Evolutionary conservation across 495 filamentous ascomycete genomes (phyloP), one percentile per base, ranked within the genome.

Genomic region (Penicillium ochrochloron): DNA sequence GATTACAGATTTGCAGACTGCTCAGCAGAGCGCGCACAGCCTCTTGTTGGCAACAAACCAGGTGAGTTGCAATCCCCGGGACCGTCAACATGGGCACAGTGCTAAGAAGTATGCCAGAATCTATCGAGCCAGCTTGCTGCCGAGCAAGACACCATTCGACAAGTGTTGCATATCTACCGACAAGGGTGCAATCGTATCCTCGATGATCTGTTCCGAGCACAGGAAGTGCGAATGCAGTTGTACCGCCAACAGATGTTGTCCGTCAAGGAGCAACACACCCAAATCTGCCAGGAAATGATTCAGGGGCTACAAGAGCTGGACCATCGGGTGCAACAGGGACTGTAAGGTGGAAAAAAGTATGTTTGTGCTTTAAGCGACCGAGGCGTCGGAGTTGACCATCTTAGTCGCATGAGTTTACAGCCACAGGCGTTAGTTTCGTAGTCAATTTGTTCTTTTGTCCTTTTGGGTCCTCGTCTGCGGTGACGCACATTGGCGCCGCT

Each of bases 261-360:
- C 11, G 69, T 78, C 25, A 71, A 70, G 56, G 64, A 72, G 14
- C 74, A 78, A 15, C 75, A 80, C 60, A 64, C 69, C 5, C 59
- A 74, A n/a, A 64, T 79, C 19, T 77, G 75, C 50, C 67, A 68
- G 59, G 70, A 73, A 23, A 31, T 79, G n/a, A 72, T 76, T 60
- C 62, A 62, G 55, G 74, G 74, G 12, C 37, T 79, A 46, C 65
- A 77, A 29, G 70, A 69, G 52, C 60, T 74, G 17, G 73, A 75
- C 46, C 60, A 65, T 57, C 65, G 69, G 53, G 58, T 75, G 29
- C 70, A 73, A 46, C 61, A 70, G 57, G 51, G 53, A 27, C 35
- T 58, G 10, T 56, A 57, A 60, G n/a, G 10, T 4, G n/a, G 39
- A 2, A 44, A 44, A 3, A 11, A 14, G 19, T 48, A 37, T 51